Percentiles rank a stretch among this genome's conserved stretches.
Evolutionary conservation across 2,329 filamentous ascomycete species (phyloP).

Genomic region (Escovopsis sp.): DNA sequence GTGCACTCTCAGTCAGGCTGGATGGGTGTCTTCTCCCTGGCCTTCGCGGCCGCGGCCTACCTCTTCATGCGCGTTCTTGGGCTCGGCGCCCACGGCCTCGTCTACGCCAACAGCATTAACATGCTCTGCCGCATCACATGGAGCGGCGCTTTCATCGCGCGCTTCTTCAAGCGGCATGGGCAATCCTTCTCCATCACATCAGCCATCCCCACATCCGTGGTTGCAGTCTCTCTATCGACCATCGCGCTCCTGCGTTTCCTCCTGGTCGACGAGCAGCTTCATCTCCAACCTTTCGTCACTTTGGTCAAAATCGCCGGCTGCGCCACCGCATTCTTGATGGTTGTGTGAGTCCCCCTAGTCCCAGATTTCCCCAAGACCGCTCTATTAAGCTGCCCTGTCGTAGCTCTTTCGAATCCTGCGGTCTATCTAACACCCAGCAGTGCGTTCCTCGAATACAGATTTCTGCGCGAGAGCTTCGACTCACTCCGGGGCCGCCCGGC

Average conservation of each 20-base stretch:
- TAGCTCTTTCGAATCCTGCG: no score
- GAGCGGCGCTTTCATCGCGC: constrained; percentile 57
- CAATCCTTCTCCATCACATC: constrained; percentile 13
- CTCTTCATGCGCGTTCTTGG: constrained; percentile 53
- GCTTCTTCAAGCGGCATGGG: constrained; percentile 40
- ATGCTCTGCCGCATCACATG: constrained; percentile 75
- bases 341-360: constrained; percentile 51
- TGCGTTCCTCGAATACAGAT: constrained; percentile 36
- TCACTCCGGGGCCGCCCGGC: constrained; percentile 22
- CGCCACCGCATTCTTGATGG: constrained; percentile 34
- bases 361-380: no score
- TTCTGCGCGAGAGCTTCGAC: constrained; percentile 35
- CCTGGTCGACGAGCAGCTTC: constrained; percentile 10
- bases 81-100: constrained; percentile 64
- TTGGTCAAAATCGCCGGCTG: constrained; percentile 33
- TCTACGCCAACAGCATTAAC: constrained; percentile 77
- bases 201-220: constrained; percentile 14
- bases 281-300: constrained; percentile 14
- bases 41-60: constrained; percentile 62
- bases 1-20: constrained; percentile 63
- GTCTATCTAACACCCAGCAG: constrained; percentile 23
- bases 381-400: constrained; percentile 13
- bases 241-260: constrained; percentile 13
- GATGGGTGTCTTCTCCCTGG: constrained; percentile 70
- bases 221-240: constrained; percentile 14